A percentile compares a stretch with the other conserved stretches of the same genome.
Evolutionary conservation across 768 basidiomycete genomes (phyloP).

Genomic region (Kwoniella bestiolae): DNA sequence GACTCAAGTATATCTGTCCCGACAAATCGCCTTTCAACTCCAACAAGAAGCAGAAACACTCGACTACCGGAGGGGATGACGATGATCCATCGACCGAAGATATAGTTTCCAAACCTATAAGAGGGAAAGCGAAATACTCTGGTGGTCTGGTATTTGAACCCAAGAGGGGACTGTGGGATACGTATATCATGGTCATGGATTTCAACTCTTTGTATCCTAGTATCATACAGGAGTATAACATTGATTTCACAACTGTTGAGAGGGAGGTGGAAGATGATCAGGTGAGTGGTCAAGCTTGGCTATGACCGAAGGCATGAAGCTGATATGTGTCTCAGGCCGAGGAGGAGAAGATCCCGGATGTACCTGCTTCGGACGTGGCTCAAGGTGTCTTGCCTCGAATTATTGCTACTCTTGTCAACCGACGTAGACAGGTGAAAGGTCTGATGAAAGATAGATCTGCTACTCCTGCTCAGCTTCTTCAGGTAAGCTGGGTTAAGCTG

Average conservation of each 20-base stretch:
- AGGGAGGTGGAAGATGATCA: slow-evolving; percentile 66
- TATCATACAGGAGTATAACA: slow-evolving; percentile 99
- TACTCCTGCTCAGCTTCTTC: slow-evolving; percentile 74
- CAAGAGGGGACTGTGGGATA: slow-evolving; percentile 94
- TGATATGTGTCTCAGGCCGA: slow-evolving; percentile 59
- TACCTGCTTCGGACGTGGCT: slow-evolving; percentile 69
- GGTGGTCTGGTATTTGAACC: slow-evolving; percentile 98
- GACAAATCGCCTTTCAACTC: slow-evolving; percentile 91
- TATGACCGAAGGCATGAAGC: no score
- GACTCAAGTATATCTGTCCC: slow-evolving; percentile 92
- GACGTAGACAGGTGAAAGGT: slow-evolving; percentile 85
- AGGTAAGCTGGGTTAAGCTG: slow-evolving; percentile 63
- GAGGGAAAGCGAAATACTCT: slow-evolving; percentile 86
- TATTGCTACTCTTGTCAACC: slow-evolving; percentile 91
- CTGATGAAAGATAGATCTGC: slow-evolving; percentile 84
- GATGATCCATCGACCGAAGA: slow-evolving; percentile 63
- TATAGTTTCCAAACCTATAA: slow-evolving; percentile 67
- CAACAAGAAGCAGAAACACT: slow-evolving; percentile 60
- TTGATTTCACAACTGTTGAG: slow-evolving; percentile 96
- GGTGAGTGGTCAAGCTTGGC: no score
- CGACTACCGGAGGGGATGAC: slow-evolving; percentile 59
- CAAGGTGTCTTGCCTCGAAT: slow-evolving; percentile 95
- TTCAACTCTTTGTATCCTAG: slow-evolving; percentile 99
- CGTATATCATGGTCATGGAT: slow-evolving; percentile 97
- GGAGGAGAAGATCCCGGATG: slow-evolving; percentile 87